Evolutionary conservation across 345 rosid species (phyloP).

Genomic region (Jatropha curcas): DNA sequence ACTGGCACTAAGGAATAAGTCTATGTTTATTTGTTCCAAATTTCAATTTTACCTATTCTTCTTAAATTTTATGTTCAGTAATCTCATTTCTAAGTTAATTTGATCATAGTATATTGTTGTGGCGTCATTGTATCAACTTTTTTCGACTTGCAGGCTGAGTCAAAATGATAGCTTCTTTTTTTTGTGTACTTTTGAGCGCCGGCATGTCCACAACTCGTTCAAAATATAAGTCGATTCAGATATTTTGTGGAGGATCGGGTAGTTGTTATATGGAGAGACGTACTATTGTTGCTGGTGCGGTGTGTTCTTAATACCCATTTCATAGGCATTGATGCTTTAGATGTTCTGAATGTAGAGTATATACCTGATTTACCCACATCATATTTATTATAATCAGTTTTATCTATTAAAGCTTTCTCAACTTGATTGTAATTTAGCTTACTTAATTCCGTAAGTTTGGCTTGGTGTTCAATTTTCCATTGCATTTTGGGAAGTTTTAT

Average conservation of each 20-base stretch:
- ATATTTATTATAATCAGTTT: not conserved
- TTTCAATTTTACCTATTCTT: too few relatives aligned
- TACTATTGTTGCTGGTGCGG: not conserved
- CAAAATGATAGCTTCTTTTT: not conserved
- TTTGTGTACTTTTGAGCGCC: slow-evolving; percentile 1
- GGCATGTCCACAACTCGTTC: not conserved
- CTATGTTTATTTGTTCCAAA: too few relatives aligned
- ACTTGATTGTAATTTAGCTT: not conserved
- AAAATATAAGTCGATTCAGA: not conserved
- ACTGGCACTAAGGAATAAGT: too few relatives aligned
- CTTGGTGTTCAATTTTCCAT: too few relatives aligned
- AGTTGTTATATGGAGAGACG: not conserved
- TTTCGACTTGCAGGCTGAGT: slow-evolving; percentile 7
- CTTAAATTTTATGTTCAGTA: too few relatives aligned
- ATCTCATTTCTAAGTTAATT: too few relatives aligned
- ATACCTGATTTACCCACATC: not conserved
- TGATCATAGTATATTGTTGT: too few relatives aligned
- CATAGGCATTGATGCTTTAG: slow-evolving; percentile 6
- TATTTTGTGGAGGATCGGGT: not conserved
- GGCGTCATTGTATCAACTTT: not conserved
- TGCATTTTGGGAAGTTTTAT: too few relatives aligned
- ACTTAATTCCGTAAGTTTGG: not conserved
- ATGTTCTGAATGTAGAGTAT: slow-evolving; percentile 10
- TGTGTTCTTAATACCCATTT: not conserved
- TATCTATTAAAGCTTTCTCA: not conserved